These are phyloP conservation scores for Penicillium hesseltinei DNA, from an alignment of 2,329 filamentous ascomycete species.

Conservation along the genomic window DNA sequence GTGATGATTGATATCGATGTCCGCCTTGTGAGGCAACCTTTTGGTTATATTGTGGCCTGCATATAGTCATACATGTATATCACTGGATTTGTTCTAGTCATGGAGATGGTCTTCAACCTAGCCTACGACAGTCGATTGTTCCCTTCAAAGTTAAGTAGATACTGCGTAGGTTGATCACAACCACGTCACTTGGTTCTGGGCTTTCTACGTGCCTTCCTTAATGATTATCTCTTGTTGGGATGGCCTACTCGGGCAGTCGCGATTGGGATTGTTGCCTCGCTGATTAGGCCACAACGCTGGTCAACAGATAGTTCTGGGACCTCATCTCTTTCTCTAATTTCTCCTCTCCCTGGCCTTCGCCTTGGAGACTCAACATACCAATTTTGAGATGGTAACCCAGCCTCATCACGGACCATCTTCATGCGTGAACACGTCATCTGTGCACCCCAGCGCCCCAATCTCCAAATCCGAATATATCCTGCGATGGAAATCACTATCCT, in stretches of 20 bases:
- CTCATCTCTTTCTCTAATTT: background rate
- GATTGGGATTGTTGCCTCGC: background rate
- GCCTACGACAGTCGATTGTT: no score
- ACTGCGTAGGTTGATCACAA: background rate
- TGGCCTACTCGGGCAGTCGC: no score
- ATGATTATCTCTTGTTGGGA: background rate
- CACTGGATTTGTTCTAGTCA: no score
- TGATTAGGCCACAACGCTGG: background rate
- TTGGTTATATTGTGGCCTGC: background rate
- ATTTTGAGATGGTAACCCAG: background rate
- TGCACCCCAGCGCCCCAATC: background rate
- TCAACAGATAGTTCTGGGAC: background rate
- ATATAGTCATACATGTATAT: background rate
- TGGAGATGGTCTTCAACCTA: no score
- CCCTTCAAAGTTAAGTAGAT: background rate
- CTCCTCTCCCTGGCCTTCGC: no score
- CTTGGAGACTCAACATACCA: background rate
- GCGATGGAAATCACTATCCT: no score
- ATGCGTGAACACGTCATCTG: background rate
- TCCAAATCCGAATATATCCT: no score
- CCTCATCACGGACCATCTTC: background rate
- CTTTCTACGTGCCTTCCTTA: background rate
- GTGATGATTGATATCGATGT: background rate
- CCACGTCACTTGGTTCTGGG: no score
- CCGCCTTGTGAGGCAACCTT: background rate